phyloP scores from a whole-genome alignment of 2,329 filamentous ascomycete genomes.

The Aspergillus sp. region DNA sequence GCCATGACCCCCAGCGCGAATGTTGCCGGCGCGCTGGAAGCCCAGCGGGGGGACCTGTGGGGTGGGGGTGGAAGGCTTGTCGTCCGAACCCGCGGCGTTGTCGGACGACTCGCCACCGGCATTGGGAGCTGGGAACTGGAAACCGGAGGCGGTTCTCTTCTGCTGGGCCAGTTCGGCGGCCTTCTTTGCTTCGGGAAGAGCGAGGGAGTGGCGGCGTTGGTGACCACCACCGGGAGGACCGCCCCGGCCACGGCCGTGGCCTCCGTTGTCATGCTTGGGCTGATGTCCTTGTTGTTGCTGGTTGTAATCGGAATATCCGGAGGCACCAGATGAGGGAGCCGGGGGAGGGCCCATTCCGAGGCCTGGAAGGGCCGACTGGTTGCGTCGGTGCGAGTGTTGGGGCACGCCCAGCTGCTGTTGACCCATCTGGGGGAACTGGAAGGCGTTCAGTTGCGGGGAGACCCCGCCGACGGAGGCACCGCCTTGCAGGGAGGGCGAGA shows the following conservation, averaged over 20 bases:
- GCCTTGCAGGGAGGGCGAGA: constrained; percentile 71
- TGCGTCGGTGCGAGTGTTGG: constrained; percentile 88
- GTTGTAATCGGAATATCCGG: constrained; percentile 82
- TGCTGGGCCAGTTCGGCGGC: constrained; percentile 95
- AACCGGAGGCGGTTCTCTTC: constrained; percentile 89
- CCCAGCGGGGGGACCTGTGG: constrained; percentile 58
- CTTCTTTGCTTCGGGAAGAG: constrained; percentile 94
- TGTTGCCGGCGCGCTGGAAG: constrained; percentile 73
- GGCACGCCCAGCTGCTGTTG: constrained; percentile 69
- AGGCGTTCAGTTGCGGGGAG: constrained; percentile 71
- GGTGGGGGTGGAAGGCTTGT: constrained; percentile 36
- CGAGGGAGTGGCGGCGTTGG: constrained; percentile 89
- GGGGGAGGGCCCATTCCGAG: constrained; percentile 89
- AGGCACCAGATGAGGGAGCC: constrained; percentile 83
- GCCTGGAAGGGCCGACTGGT: constrained; percentile 93
- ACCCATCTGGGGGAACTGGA: constrained; percentile 83
- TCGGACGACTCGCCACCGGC: constrained; percentile 54
- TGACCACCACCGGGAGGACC: constrained; percentile 72
- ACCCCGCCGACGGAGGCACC: constrained; percentile 69
- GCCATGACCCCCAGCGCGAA: constrained; percentile 71
- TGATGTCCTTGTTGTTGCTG: constrained; percentile 57
- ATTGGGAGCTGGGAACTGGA: constrained; percentile 85
- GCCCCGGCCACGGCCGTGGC: constrained; percentile 71
- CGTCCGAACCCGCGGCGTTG: constrained; percentile 56
- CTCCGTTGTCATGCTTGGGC: constrained; percentile 70